A percentile compares a stretch with the other conserved stretches of the same genome.
Conservation (phyloP, 371 early-diverging fungal genomes). For the Mortierella sp. region DNA sequence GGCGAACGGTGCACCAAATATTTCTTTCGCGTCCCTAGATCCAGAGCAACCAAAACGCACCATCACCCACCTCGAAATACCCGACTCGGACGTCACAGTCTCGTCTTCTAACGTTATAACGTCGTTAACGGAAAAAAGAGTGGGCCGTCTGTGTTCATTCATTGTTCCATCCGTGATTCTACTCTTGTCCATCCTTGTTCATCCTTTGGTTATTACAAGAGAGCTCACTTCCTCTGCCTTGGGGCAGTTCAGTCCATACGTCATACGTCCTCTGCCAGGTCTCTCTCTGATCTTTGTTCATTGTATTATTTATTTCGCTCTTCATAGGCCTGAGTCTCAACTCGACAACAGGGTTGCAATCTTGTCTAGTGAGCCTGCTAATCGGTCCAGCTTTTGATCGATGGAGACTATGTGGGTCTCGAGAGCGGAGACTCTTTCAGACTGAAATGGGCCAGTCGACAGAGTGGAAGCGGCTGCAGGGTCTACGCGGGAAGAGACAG, state of each 20-base stretch:
- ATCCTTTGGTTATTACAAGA: neutral
- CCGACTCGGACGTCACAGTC: no score
- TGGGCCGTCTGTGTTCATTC: neutral
- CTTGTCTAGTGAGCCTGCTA: conserved; percentile 41
- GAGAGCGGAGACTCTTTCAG: conserved; percentile 14
- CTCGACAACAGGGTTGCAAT: conserved; percentile 32
- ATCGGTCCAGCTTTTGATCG: conserved; percentile 35
- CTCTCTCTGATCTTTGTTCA: neutral
- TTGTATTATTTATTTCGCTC: neutral
- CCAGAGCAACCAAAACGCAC: no score
- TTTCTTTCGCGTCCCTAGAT: no score
- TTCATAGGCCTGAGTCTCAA: neutral
- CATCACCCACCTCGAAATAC: no score
- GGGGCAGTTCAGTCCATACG: neutral
- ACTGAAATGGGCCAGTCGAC: neutral
- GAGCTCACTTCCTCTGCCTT: neutral
- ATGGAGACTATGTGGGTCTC: conserved; percentile 41
- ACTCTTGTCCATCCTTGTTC: neutral
- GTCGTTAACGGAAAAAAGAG: no score
- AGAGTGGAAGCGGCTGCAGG: neutral
- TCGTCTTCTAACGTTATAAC: no score
- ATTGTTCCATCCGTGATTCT: neutral
- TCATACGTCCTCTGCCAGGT: neutral
- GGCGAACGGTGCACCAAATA: no score
- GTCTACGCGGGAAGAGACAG: neutral